Conservation (phyloP, 352 stramenopile genomes). For the Pythium rhizo-oryzae region DNA sequence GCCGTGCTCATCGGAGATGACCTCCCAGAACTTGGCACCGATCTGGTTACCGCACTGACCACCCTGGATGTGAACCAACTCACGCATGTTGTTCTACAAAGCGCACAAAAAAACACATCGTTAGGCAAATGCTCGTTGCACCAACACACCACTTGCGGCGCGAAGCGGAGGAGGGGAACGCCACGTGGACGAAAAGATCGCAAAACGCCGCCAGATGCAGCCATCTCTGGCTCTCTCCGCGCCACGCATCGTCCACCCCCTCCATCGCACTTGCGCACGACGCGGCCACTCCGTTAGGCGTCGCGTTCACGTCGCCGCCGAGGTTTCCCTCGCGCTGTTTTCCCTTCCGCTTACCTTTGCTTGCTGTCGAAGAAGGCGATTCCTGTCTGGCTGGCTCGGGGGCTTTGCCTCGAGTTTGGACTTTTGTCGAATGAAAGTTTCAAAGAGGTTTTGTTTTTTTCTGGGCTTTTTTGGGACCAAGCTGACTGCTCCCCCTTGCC, state of each 20-base stretch:
- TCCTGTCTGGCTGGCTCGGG: conserved; percentile 70
- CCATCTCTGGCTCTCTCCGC: conserved; percentile 17
- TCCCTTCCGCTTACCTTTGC: conserved; percentile 45
- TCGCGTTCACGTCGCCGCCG: background rate
- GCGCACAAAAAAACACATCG: conserved; percentile 12
- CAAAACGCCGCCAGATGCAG: conserved; percentile 16
- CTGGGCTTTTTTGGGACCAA: conserved; percentile 27
- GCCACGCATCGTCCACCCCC: conserved; percentile 3
- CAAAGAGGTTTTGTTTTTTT: conserved; percentile 43
- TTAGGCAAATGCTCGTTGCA: conserved; percentile 5
- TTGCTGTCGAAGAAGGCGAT: conserved; percentile 47
- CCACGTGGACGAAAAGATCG: conserved; percentile 25
- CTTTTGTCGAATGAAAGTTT: conserved; percentile 89
- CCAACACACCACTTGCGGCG: background rate
- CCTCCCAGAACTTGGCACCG: conserved; percentile 98
- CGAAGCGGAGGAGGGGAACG: background rate
- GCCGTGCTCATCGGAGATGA: conserved; percentile 97
- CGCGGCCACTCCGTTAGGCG: background rate
- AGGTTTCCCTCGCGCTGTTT: conserved; percentile 9
- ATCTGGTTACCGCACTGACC: conserved; percentile 99
- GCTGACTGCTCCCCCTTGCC: conserved; percentile 17
- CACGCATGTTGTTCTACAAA: conserved; percentile 80
- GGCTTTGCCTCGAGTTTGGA: conserved; percentile 74
- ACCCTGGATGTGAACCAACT: conserved; percentile 99
- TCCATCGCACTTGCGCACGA: background rate